Percentiles rank a stretch among this genome's conserved stretches.
Evolutionary conservation across 2,329 filamentous ascomycete genomes (phyloP).

Genomic region (Microsporum audouinii): DNA sequence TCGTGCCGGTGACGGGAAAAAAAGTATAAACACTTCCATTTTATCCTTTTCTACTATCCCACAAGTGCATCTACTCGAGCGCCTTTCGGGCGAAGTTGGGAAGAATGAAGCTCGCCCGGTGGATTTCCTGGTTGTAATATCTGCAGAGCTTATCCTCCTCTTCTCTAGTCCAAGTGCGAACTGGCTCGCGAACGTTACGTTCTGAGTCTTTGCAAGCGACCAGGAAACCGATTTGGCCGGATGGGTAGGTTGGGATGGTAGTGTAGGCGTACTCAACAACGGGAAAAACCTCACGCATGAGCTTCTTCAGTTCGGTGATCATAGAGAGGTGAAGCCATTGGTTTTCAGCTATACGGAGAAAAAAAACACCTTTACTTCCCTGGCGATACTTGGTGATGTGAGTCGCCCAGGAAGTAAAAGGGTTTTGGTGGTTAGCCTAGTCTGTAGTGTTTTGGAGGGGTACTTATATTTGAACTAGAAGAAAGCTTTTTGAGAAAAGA

Average conservation of each 20-base stretch:
- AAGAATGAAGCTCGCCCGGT: conserved; percentile 86
- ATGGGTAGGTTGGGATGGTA: conserved; percentile 97
- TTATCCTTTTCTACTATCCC: neutral
- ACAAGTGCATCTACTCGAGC: conserved; percentile 6
- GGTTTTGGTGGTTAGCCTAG: conserved; percentile 17
- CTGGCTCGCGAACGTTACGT: conserved; percentile 71
- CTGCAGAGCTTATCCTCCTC: conserved; percentile 87
- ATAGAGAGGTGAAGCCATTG: conserved; percentile 95
- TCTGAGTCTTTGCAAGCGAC: conserved; percentile 91
- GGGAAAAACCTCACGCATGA: conserved; percentile 94
- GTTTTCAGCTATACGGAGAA: conserved; percentile 65
- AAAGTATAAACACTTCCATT: neutral
- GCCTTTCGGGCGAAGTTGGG: conserved; percentile 84
- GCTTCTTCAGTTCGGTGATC: conserved; percentile 90
- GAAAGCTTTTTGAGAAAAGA: conserved; percentile 10
- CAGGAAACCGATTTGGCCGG: conserved; percentile 99
- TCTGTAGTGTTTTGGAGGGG: neutral
- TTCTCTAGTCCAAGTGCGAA: conserved; percentile 69
- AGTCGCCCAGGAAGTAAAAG: neutral
- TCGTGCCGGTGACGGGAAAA: neutral
- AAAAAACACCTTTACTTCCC: conserved; percentile 5
- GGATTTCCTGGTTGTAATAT: conserved; percentile 97
- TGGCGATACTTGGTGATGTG: neutral
- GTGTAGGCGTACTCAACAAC: conserved; percentile 96
- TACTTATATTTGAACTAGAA: conserved; percentile 11